A percentile compares a stretch with the other conserved stretches of the same genome.
Conservation (phyloP, 2,329 filamentous ascomycete genomes). For the Cladophialophora immunda region DNA sequence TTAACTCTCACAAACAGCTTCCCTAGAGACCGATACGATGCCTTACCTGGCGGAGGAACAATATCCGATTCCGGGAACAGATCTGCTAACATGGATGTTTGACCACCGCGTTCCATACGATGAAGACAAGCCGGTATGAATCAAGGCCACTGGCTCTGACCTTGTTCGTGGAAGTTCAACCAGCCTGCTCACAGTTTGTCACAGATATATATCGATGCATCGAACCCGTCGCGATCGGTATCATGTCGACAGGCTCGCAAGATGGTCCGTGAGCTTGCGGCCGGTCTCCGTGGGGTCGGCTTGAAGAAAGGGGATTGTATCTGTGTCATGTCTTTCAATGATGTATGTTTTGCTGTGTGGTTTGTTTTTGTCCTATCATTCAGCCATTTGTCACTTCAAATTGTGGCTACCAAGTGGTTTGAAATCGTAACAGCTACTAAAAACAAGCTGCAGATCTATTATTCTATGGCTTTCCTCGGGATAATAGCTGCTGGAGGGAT, state of each 20-base stretch:
- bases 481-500: conserved; percentile 58
- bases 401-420: no score
- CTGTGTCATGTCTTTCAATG: conserved; percentile 65
- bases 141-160: background rate
- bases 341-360: conserved; percentile 30
- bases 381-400: background rate
- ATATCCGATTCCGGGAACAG: conserved; percentile 52
- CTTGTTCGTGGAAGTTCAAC: background rate
- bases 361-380: background rate
- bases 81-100: conserved; percentile 65
- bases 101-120: conserved; percentile 57
- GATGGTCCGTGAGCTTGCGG: conserved; percentile 60
- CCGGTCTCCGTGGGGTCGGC: conserved; percentile 51
- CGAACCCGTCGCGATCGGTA: conserved; percentile 49
- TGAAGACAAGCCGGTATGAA: conserved; percentile 51
- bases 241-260: conserved; percentile 20
- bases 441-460: conserved; percentile 41
- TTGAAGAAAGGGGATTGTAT: conserved; percentile 60
- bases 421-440: background rate
- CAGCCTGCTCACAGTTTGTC: background rate
- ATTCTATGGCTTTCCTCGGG: conserved; percentile 49
- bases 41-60: conserved; percentile 20
- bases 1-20: background rate
- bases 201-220: conserved; percentile 57
- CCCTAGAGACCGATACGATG: background rate